phyloP scores from a whole-genome alignment of 306 rosid species.

The Luffa aegyptiaca region DNA sequence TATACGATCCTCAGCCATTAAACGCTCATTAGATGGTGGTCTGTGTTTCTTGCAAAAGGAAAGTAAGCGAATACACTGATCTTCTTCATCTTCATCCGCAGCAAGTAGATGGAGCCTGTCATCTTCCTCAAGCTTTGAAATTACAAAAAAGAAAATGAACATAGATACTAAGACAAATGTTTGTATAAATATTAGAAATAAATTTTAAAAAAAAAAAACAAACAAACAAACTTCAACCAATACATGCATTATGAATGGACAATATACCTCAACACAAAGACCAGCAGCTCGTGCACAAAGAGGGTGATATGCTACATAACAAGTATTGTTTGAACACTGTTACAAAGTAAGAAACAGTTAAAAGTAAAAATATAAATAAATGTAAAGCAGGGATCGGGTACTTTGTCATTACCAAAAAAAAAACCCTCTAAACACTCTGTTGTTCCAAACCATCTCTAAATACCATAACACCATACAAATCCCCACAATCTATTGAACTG shows the following conservation, averaged over 20 bases:
- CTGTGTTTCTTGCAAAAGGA: slow-evolving; percentile 94
- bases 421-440: too few relatives aligned
- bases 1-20: slow-evolving; percentile 62
- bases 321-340: slow-evolving; percentile 88
- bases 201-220: neutral
- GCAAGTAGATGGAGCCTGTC: slow-evolving; percentile 89
- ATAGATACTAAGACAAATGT: neutral
- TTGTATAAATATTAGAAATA: neutral
- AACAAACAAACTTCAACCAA: neutral
- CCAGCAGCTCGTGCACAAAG: slow-evolving; percentile 99
- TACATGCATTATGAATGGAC: neutral
- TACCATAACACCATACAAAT: too few relatives aligned
- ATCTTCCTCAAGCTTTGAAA: slow-evolving; percentile 81
- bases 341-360: slow-evolving; percentile 8
- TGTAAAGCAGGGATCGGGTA: neutral
- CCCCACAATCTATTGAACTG: too few relatives aligned
- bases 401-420: neutral
- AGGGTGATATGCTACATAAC: slow-evolving; percentile 95
- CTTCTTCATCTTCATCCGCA: slow-evolving; percentile 84
- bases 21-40: slow-evolving; percentile 82
- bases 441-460: too few relatives aligned
- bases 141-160: slow-evolving; percentile 10
- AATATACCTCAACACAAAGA: slow-evolving; percentile 91
- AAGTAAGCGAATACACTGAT: slow-evolving; percentile 90
- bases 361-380: neutral